Evolutionary conservation across 163 green algal species (phyloP), one percentile per base, ranked within the genome.

Genomic region (Scenedesmus sp.): DNA sequence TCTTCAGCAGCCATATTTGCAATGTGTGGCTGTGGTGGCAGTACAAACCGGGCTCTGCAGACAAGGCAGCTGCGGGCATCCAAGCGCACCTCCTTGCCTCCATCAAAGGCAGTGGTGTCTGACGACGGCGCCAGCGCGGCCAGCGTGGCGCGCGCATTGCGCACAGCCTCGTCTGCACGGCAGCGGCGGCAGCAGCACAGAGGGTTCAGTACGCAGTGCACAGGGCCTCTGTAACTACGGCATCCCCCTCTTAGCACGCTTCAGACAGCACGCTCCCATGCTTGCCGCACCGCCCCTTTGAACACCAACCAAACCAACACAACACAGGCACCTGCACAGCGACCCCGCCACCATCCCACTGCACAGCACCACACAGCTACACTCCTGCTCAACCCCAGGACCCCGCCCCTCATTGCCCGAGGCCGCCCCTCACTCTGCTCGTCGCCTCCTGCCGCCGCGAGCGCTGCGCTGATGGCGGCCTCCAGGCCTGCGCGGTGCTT

Each of bases 21-120:
- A n/a, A n/a, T n/a, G n/a, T n/a, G n/a, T n/a, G n/a, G n/a, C n/a
- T n/a, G n/a, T n/a, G n/a, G n/a, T n/a, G n/a, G n/a, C n/a, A n/a
- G n/a, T n/a, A n/a, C 10, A 7, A 56, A 10, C 6, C 46, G 10
- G 46, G 46, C 10, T 53, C 46, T 10, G 10, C 6, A 10, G 10
- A 53, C 46, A 53, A 16, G 46, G 46, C 51, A 22, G 13, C 13
- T 22, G 51, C 9, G 1, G 51, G 13, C 30, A 37, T 10, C 9
- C 65, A 3, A 33, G 59, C 65, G 7, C 24, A 76, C 65, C 88
- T 99, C 97, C 91, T 98, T 99, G 76, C 95, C 97, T 5, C 91
- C 92, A 80, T 99, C 97, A 88, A 99, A 99, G 6, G 97, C 96
- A 33, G 95, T 84, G 65, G 93, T 90, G 70, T 95, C 93, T 0